Percentiles rank a stretch among this genome's conserved stretches.
phyloP scores from a whole-genome alignment of 352 stramenopile species.

The Blastocystis sp. region DNA sequence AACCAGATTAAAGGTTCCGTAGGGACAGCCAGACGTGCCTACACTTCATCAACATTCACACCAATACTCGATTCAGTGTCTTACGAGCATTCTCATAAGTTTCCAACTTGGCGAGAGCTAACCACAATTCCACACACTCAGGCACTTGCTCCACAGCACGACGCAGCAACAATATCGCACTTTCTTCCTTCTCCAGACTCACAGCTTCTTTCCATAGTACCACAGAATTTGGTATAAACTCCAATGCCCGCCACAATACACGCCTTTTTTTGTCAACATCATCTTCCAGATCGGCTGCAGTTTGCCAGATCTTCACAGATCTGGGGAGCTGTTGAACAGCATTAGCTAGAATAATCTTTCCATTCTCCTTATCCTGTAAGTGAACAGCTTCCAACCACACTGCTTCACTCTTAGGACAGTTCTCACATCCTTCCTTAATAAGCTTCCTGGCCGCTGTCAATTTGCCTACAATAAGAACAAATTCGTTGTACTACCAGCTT shows the following conservation, averaged over 20 bases:
- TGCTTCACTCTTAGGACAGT: slow-evolving; percentile 87
- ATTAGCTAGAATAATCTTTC: slow-evolving; percentile 88
- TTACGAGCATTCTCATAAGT: slow-evolving; percentile 94
- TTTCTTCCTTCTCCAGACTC: slow-evolving; percentile 89
- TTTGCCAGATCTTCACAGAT: slow-evolving; percentile 89
- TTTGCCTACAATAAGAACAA: slow-evolving; percentile 39
- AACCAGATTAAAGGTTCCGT: slow-evolving; percentile 95
- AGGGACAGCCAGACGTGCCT: slow-evolving; percentile 82
- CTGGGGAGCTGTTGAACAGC: slow-evolving; percentile 83
- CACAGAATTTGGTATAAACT: slow-evolving; percentile 90
- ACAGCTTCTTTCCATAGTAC: slow-evolving; percentile 96
- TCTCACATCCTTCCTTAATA: slow-evolving; percentile 91
- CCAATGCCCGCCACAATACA: slow-evolving; percentile 79
- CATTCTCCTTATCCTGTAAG: slow-evolving; percentile 87
- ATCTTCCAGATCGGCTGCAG: slow-evolving; percentile 85
- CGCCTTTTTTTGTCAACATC: slow-evolving; percentile 79
- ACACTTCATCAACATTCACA: slow-evolving; percentile 51
- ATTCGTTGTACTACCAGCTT: slow-evolving; percentile 80
- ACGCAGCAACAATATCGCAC: slow-evolving; percentile 84
- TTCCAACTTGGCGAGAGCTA: slow-evolving; percentile 90
- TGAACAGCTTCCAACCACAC: slow-evolving; percentile 94
- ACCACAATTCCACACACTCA: slow-evolving; percentile 91
- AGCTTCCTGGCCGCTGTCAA: slow-evolving; percentile 83
- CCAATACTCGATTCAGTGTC: slow-evolving; percentile 82
- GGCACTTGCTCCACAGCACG: slow-evolving; percentile 95